Percentiles rank a stretch among this genome's conserved stretches.
phyloP scores from a whole-genome alignment of 2,329 filamentous ascomycete species.

The Elsinoe ampelina region DNA sequence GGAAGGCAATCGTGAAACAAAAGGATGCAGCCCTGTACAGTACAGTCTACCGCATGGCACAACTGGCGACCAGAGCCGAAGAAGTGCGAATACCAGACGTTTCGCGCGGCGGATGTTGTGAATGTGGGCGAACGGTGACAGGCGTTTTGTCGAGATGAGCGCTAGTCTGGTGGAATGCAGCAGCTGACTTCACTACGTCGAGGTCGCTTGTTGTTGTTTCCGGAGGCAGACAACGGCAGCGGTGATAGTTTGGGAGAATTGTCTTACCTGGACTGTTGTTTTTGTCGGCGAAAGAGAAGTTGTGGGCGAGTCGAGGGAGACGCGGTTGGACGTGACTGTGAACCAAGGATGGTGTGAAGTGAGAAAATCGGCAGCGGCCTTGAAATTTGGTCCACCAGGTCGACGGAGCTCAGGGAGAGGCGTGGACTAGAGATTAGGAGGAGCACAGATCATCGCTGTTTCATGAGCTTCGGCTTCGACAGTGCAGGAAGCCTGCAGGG shows the following conservation, averaged over 20 bases:
- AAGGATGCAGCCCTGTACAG: neutral
- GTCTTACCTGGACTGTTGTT: constrained; percentile 9
- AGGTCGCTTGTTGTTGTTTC: constrained; percentile 8
- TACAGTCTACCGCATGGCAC: constrained; percentile 4
- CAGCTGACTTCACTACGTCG: neutral
- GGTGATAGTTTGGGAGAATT: neutral
- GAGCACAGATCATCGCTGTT: constrained; percentile 10
- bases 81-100: constrained; percentile 2
- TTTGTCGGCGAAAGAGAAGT: neutral
- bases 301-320: neutral
- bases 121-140: constrained; percentile 9
- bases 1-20: neutral
- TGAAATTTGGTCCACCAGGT: constrained; percentile 11
- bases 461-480: constrained; percentile 8
- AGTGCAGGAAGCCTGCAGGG: neutral
- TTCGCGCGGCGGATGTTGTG: constrained; percentile 5
- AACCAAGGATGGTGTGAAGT: constrained; percentile 5
- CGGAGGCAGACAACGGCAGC: neutral
- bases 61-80: neutral
- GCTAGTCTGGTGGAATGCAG: constrained; percentile 3
- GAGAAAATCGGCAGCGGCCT: constrained; percentile 4
- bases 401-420: constrained; percentile 10
- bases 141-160: constrained; percentile 11
- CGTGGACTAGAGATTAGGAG: constrained; percentile 8
- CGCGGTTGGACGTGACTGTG: constrained; percentile 10